A percentile compares a stretch with the other conserved stretches of the same genome.
Evolutionary conservation across 176 grass and related monocot species (phyloP).

Genomic region (Hordeum marinum): DNA sequence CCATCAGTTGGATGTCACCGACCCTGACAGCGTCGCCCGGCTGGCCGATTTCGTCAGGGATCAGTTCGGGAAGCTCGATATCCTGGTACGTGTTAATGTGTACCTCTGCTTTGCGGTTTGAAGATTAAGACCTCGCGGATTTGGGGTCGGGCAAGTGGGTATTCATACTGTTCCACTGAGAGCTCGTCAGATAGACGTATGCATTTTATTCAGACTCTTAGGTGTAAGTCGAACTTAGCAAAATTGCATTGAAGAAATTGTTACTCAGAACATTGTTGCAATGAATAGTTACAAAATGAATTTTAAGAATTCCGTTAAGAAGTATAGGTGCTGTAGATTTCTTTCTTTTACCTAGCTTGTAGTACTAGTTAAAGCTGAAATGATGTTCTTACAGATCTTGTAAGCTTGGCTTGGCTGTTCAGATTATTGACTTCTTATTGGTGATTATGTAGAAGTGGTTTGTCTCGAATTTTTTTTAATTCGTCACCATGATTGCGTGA

Average conservation of each 20-base stretch:
- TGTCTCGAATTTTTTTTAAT: not conserved
- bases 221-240: not conserved
- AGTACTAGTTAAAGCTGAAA: not conserved
- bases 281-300: not conserved
- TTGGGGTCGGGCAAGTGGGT: not conserved
- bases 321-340: too few species aligned
- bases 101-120: not conserved
- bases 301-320: not conserved
- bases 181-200: not conserved
- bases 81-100: slow-evolving; percentile 38
- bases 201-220: not conserved
- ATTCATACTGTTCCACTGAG: not conserved
- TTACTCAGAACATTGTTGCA: not conserved
- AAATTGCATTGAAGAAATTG: not conserved
- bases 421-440: too few species aligned
- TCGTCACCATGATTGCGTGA: not conserved
- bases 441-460: not conserved
- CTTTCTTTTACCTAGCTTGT: not conserved
- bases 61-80: slow-evolving; percentile 56
- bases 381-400: not conserved
- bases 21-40: slow-evolving; percentile 37
- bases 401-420: not conserved
- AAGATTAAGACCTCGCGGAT: not conserved
- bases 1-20: slow-evolving; percentile 65
- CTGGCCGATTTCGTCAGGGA: slow-evolving; percentile 45